Conservation (phyloP, 2,329 filamentous ascomycete species). For the Phialophora chinensis region DNA sequence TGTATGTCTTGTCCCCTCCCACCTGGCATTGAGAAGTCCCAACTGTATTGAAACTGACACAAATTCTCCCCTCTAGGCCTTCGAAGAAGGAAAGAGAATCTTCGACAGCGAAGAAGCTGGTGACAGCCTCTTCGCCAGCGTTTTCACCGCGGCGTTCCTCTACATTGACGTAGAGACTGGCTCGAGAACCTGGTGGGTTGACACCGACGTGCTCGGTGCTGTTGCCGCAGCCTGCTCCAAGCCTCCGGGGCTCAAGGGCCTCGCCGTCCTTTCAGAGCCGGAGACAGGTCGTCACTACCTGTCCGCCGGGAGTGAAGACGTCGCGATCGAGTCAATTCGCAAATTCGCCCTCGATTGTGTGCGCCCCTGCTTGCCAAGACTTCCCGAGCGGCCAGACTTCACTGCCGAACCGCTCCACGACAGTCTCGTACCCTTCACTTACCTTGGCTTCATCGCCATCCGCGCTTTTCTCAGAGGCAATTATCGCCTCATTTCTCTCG, state of each 20-base stretch:
- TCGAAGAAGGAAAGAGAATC: background rate
- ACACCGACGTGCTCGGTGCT: background rate
- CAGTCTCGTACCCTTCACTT: background rate
- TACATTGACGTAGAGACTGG: conserved; percentile 5
- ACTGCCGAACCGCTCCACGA: background rate
- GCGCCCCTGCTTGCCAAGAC: background rate
- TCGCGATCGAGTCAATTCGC: background rate
- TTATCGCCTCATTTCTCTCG: background rate
- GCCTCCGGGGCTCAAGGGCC: background rate
- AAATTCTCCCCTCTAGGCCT: conserved; percentile 7
- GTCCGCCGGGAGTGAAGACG: background rate
- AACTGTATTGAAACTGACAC: conserved; percentile 1
- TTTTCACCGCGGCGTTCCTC: conserved; percentile 8
- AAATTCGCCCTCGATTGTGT: background rate
- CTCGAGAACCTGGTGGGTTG: conserved; percentile 3
- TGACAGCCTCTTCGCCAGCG: background rate
- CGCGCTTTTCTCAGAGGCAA: conserved; percentile 4
- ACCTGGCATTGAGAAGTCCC: background rate
- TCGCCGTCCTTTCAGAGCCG: background rate
- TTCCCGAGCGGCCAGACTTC: conserved; percentile 2
- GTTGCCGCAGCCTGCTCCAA: background rate
- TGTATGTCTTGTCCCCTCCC: background rate
- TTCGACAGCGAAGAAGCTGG: conserved; percentile 7
- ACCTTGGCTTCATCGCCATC: conserved; percentile 15
- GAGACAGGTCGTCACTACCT: background rate